Evolutionary conservation across 441 rosid species (phyloP), one percentile per base, ranked within the genome.

Genomic region (Mallotus repandus): DNA sequence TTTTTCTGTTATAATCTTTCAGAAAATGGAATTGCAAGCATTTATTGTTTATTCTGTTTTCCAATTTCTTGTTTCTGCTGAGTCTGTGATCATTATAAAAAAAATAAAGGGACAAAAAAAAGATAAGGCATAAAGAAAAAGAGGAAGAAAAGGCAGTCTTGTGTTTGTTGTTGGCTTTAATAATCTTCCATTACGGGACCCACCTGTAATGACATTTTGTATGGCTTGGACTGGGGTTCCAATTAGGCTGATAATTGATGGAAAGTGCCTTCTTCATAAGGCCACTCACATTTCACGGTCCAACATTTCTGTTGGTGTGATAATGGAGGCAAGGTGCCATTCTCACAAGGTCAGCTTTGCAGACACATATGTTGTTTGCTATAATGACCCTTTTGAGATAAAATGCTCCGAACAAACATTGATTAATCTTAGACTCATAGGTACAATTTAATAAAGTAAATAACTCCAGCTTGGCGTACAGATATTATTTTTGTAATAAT

Each of bases 151-250:
- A 9, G 7, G 13, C 10, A 1, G 13, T 4, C 10, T 56, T 32
- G n/a, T 61, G 22, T 57, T 25, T 50, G 68, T 22, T 66, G 64
- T 45, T 67, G 12, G 19, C 29, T 49, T 72, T 58, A 21, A 76
- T 74, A 13, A 62, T 74, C 7, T 38, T 68, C 68, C 48, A 38
- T 19, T 50, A 38, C 72, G 61, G 80, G 75, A 58, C 81, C 75
- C 79, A 71, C 61, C 5, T 68, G 14, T 21, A 15, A 54, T 56
- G 46, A 63, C 66, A 61, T 53, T 48, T 10, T 69, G 66, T 50
- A 16, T 46, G 7, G 62, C 15, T 19, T 59, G 72, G 56, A 72
- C 71, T 50, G 29, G 32, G 50, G 54, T 71, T 67, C 46, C 61
- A 22, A 49, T 6, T 8, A 7, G 58, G 22, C 29, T 46, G 56